These are phyloP conservation scores for Aspergillus vadensis DNA, from an alignment of 2,329 filamentous ascomycete species.

Conservation along the genomic window DNA sequence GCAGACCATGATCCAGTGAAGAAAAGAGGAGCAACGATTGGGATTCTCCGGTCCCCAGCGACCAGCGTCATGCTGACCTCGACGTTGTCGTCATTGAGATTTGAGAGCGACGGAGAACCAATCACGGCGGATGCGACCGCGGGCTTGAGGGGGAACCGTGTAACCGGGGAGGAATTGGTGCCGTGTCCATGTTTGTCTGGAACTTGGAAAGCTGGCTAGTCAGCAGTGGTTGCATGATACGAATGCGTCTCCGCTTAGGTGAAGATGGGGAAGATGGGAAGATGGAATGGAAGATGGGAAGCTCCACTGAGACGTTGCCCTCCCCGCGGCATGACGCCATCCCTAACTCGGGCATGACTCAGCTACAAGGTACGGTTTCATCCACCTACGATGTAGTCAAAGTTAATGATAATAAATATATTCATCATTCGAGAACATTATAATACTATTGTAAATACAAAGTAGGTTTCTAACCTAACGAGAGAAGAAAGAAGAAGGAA, in stretches of 20 bases:
- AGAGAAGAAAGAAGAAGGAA: too few relatives aligned
- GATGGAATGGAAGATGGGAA: not conserved
- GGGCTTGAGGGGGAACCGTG: conserved; percentile 2
- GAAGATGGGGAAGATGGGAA: not conserved
- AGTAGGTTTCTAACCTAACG: too few relatives aligned
- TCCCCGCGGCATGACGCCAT: not conserved
- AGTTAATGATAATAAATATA: too few relatives aligned
- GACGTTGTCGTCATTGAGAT: conserved; percentile 27
- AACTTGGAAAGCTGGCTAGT: not conserved
- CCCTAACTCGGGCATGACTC: not conserved
- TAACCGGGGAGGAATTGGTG: conserved; percentile 1
- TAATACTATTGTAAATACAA: too few relatives aligned
- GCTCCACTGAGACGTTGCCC: not conserved
- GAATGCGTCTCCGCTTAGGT: not conserved
- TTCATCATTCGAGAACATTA: too few relatives aligned
- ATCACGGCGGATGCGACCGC: conserved; percentile 1
- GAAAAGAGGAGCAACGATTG: not conserved
- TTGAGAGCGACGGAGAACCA: conserved; percentile 9
- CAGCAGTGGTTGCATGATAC: not conserved
- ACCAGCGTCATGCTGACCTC: conserved; percentile 34
- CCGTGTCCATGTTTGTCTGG: not conserved
- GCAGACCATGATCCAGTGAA: not conserved
- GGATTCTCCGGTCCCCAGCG: conserved; percentile 13
- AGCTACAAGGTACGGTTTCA: not conserved
- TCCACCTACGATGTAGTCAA: too few relatives aligned